phyloP scores from a whole-genome alignment of 2,329 filamentous ascomycete species.

The Macrophomina phaseolina region DNA sequence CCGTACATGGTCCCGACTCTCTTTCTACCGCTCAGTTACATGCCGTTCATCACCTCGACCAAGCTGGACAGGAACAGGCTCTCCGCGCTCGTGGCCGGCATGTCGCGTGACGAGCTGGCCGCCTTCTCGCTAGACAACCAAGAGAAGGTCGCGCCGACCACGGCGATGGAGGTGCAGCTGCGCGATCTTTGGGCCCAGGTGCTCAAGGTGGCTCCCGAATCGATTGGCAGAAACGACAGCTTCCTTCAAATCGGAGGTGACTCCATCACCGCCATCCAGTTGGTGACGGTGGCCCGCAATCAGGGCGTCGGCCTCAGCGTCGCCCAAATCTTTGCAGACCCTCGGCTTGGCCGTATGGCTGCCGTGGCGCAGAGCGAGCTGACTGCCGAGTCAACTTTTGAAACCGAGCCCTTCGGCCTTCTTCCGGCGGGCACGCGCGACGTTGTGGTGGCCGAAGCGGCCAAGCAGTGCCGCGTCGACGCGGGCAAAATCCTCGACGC shows the following conservation, averaged over 20 bases:
- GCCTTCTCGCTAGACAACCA: not conserved
- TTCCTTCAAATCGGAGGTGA: conserved; percentile 35
- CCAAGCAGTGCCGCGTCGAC: conserved; percentile 1
- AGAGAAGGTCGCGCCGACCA: conserved; percentile 19
- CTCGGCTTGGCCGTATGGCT: conserved; percentile 30
- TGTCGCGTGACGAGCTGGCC: not conserved
- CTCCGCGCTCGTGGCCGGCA: conserved; percentile 4
- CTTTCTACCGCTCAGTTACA: conserved; percentile 43
- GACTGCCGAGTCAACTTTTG: not conserved
- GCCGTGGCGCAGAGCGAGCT: not conserved
- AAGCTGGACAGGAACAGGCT: conserved; percentile 43
- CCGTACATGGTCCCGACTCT: conserved; percentile 48
- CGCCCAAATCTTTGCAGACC: conserved; percentile 32
- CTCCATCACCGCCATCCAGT: conserved; percentile 33
- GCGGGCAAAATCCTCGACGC: conserved; percentile 7
- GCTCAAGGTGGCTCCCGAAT: conserved; percentile 27
- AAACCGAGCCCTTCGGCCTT: not conserved
- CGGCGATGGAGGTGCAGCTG: conserved; percentile 29
- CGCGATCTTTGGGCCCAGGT: conserved; percentile 32
- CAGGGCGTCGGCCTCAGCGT: conserved; percentile 29
- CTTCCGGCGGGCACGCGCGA: not conserved
- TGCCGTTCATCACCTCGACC: conserved; percentile 45
- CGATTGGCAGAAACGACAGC: conserved; percentile 30
- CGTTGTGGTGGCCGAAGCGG: not conserved
- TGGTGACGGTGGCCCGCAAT: conserved; percentile 28